Conservation (phyloP, 495 filamentous ascomycete species). For the Patellaria atrata region DNA sequence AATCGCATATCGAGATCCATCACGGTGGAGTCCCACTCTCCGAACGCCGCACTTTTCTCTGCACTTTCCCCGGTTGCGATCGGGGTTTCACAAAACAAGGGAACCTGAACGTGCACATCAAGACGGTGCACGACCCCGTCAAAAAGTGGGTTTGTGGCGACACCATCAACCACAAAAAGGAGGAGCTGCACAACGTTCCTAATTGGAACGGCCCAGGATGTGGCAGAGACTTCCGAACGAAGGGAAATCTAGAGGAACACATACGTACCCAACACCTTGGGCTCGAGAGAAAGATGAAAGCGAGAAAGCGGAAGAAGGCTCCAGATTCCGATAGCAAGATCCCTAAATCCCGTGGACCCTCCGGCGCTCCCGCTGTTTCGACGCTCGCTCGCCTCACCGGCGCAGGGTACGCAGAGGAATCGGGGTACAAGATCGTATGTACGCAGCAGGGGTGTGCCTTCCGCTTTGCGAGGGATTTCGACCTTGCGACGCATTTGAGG, state of each 20-base stretch:
- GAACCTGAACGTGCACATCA: conserved; percentile 67
- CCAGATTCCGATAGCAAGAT: conserved; percentile 1
- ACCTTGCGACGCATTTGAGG: conserved; percentile 50
- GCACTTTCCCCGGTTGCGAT: conserved; percentile 48
- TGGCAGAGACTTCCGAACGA: conserved; percentile 50
- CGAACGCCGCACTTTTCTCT: conserved; percentile 43
- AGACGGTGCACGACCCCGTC: conserved; percentile 54
- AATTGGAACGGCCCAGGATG: conserved; percentile 56
- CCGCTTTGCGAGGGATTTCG: conserved; percentile 52
- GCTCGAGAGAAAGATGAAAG: conserved; percentile 27
- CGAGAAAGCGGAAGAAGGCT: conserved; percentile 22
- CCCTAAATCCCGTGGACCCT: conserved; percentile 2
- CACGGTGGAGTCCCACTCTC: conserved; percentile 15
- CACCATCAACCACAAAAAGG: conserved; percentile 42
- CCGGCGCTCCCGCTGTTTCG: conserved; percentile 19
- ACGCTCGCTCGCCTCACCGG: conserved; percentile 39
- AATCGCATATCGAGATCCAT: conserved; percentile 34
- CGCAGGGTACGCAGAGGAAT: conserved; percentile 39
- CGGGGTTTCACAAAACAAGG: conserved; percentile 61
- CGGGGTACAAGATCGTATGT: conserved; percentile 42
- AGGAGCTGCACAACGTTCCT: conserved; percentile 11
- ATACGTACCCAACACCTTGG: conserved; percentile 62
- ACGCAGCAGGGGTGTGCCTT: conserved; percentile 36
- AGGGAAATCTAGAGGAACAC: conserved; percentile 66
- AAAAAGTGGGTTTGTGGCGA: conserved; percentile 59